phyloP scores from a whole-genome alignment of 208 protist genomes.

The Leishmania mexicana region DNA sequence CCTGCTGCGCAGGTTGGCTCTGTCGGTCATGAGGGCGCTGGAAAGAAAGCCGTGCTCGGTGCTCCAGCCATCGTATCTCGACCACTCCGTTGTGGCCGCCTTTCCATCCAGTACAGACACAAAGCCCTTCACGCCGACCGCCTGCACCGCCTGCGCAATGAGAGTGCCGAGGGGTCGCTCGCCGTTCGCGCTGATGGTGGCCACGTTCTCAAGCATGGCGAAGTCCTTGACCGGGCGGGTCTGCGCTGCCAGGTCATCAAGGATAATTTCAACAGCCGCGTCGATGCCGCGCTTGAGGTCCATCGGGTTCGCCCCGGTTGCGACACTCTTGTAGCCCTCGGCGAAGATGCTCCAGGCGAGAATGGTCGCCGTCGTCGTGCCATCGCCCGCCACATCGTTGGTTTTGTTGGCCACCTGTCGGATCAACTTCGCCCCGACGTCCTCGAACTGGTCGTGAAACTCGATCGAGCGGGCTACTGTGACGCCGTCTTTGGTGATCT shows the following conservation, averaged over 20 bases:
- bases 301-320: slow-evolving; percentile 99
- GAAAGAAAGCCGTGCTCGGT: slow-evolving; percentile 98
- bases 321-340: slow-evolving; percentile 98
- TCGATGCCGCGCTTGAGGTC: slow-evolving; percentile 99
- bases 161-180: slow-evolving; percentile 97
- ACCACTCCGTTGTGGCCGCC: slow-evolving; percentile 95
- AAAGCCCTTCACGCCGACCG: slow-evolving; percentile 98
- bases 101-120: slow-evolving; percentile 99
- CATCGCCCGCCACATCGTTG: slow-evolving; percentile 98
- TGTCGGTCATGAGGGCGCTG: slow-evolving; percentile 97
- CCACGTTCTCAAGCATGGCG: slow-evolving; percentile 94
- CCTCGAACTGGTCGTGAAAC: slow-evolving; percentile 98
- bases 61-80: slow-evolving; percentile 97
- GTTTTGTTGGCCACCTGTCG: slow-evolving; percentile 97
- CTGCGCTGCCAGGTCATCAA: slow-evolving; percentile 91
- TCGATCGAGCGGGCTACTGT: slow-evolving; percentile 99
- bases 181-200: slow-evolving; percentile 99
- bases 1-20: slow-evolving; percentile 91
- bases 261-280: slow-evolving; percentile 90
- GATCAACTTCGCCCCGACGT: slow-evolving; percentile 98
- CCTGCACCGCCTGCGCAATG: slow-evolving; percentile 98
- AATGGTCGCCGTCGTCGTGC: slow-evolving; percentile 99
- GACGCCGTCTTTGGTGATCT: slow-evolving; percentile 99
- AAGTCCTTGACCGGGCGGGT: slow-evolving; percentile 96
- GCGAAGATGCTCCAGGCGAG: slow-evolving; percentile 98